Percentiles rank a stretch among this genome's conserved stretches.
These are phyloP conservation scores for Pythium monospermum DNA, from an alignment of 352 stramenopile genomes.

Conservation along the genomic window DNA sequence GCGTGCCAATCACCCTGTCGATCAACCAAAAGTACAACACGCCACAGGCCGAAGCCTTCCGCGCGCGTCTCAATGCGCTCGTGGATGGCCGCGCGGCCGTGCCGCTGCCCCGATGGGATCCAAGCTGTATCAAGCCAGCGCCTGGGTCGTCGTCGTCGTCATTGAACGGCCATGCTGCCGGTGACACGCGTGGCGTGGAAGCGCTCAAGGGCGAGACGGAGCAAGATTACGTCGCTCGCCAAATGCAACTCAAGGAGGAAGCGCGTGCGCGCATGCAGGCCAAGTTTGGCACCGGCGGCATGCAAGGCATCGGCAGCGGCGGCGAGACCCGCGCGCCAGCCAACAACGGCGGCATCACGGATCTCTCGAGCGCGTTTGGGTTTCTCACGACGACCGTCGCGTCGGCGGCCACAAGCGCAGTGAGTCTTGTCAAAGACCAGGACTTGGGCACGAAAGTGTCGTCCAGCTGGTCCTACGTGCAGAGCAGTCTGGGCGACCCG, in stretches of 20 bases:
- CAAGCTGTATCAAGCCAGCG: conserved; percentile 30
- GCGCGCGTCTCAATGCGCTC: conserved; percentile 49
- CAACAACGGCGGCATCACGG: conserved; percentile 32
- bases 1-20: conserved; percentile 66
- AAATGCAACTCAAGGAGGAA: conserved; percentile 71
- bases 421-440: conserved; percentile 70
- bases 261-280: conserved; percentile 72
- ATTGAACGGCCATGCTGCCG: conserved; percentile 22
- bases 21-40: conserved; percentile 86
- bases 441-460: conserved; percentile 74
- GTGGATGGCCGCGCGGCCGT: conserved; percentile 46
- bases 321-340: conserved; percentile 49
- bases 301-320: conserved; percentile 76
- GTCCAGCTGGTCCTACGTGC: conserved; percentile 70
- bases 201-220: conserved; percentile 79
- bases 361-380: conserved; percentile 68
- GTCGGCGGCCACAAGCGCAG: conserved; percentile 55
- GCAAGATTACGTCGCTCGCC: conserved; percentile 63
- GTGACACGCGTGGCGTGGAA: conserved; percentile 67
- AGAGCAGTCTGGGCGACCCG: conserved; percentile 67
- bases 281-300: conserved; percentile 70
- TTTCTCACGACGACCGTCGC: conserved; percentile 69
- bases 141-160: conserved; percentile 33
- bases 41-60: conserved; percentile 72
- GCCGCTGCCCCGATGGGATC: conserved; percentile 65